A percentile compares a stretch with the other conserved stretches of the same genome.
phyloP scores from a whole-genome alignment of 352 stramenopile species.

The Aphanomyces cochlioides region DNA sequence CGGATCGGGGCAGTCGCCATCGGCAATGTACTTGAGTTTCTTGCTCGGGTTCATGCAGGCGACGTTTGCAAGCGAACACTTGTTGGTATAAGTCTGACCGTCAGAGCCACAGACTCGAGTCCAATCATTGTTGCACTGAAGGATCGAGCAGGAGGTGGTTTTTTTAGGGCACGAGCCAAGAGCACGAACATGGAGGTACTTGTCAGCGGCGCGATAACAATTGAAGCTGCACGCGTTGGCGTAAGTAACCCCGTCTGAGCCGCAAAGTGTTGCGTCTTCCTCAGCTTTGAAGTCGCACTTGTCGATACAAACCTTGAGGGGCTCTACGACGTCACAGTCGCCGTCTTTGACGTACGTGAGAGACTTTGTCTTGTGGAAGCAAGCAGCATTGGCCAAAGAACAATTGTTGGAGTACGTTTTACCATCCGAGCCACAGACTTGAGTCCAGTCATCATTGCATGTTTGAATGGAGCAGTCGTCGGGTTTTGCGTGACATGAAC shows the following conservation, averaged over 20 bases:
- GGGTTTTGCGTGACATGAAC: too few species aligned
- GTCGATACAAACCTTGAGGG: too few species aligned
- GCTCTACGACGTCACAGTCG: too few species aligned
- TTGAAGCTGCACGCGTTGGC: neutral
- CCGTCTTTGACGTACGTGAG: too few species aligned
- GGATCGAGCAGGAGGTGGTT: neutral
- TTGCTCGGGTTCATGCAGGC: neutral
- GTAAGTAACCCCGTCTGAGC: neutral
- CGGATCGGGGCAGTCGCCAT: neutral
- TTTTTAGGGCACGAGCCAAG: neutral
- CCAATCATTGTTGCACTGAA: neutral
- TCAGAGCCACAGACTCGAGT: neutral
- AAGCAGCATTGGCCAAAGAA: too few species aligned
- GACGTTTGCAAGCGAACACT: neutral
- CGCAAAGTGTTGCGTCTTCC: neutral
- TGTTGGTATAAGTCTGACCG: constrained; percentile 3
- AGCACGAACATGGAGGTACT: neutral
- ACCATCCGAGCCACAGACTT: too few species aligned
- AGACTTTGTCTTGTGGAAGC: too few species aligned
- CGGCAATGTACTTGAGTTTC: neutral
- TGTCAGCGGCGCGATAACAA: neutral
- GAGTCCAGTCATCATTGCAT: too few species aligned
- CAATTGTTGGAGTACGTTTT: too few species aligned
- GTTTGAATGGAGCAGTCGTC: too few species aligned
- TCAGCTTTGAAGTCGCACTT: too few species aligned